Conservation (phyloP, 2,329 filamentous ascomycete species). For the Xylariaceae sp. region DNA sequence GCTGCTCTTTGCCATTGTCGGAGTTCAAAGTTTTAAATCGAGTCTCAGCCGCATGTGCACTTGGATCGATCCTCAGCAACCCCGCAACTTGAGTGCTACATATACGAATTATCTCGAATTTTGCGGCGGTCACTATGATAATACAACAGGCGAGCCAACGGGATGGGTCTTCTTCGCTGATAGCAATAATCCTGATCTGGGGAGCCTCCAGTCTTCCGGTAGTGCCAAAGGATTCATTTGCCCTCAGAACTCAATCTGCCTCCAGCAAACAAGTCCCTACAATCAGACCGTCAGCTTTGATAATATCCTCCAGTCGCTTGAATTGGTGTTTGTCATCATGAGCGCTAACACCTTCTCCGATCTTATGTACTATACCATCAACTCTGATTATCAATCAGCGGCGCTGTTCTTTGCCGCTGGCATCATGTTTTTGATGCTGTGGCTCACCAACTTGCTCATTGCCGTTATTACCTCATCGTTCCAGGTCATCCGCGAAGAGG, state of each 20-base stretch:
- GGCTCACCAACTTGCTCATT: slow-evolving; percentile 91
- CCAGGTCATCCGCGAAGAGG: slow-evolving; percentile 96
- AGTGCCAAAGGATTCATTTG: slow-evolving; percentile 83
- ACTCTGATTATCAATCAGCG: slow-evolving; percentile 84
- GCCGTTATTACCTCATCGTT: slow-evolving; percentile 98
- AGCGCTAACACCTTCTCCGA: slow-evolving; percentile 96
- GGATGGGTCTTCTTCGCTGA: slow-evolving; percentile 61
- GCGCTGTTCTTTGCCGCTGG: slow-evolving; percentile 71
- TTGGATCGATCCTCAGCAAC: slow-evolving; percentile 65
- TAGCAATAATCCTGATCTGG: slow-evolving; percentile 34
- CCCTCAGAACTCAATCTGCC: slow-evolving; percentile 75
- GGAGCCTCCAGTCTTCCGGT: slow-evolving; percentile 48
- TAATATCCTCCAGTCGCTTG: slow-evolving; percentile 85
- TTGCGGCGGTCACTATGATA: slow-evolving; percentile 77
- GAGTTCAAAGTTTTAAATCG: slow-evolving; percentile 92
- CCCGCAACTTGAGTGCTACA: slow-evolving; percentile 48
- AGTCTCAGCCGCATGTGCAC: slow-evolving; percentile 74
- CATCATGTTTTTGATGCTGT: slow-evolving; percentile 90
- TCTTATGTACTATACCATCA: slow-evolving; percentile 86
- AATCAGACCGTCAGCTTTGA: slow-evolving; percentile 90
- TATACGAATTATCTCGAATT: slow-evolving; percentile 68
- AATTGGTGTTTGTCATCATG: slow-evolving; percentile 97
- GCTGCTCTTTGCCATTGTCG: slow-evolving; percentile 94
- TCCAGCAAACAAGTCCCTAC: slow-evolving; percentile 74
- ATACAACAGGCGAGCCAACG: slow-evolving; percentile 49